A percentile compares a stretch with the other conserved stretches of the same genome.
These are phyloP conservation scores for Suhomyces sp. DNA, from an alignment of 805 yeast species.

Conservation along the genomic window DNA sequence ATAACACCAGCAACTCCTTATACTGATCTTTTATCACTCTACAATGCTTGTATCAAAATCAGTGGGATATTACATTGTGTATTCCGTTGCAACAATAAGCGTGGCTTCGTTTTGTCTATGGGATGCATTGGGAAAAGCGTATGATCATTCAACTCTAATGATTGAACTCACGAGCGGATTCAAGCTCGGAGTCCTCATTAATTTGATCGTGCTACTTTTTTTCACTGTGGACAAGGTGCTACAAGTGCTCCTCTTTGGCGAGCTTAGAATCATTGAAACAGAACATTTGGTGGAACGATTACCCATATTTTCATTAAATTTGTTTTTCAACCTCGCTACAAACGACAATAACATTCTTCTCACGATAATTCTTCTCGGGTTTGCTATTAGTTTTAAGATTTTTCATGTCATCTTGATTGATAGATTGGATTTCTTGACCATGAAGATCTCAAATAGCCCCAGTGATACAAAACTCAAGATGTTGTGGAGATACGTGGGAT, in stretches of 20 bases:
- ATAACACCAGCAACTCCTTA: too few relatives aligned
- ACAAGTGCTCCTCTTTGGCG: slow-evolving; percentile 66
- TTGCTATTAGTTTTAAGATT: slow-evolving; percentile 48
- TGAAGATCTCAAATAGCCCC: slow-evolving; percentile 23
- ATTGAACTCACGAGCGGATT: slow-evolving; percentile 32
- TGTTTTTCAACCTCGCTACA: slow-evolving; percentile 65
- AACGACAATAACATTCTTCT: slow-evolving; percentile 59
- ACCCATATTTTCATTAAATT: slow-evolving; percentile 39
- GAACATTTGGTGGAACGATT: slow-evolving; percentile 54
- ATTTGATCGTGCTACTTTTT: slow-evolving; percentile 21
- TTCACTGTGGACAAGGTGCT: slow-evolving; percentile 37
- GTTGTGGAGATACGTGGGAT: slow-evolving; percentile 31
- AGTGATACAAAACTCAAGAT: slow-evolving; percentile 13
- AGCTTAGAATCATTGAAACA: slow-evolving; percentile 67
- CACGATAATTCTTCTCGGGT: slow-evolving; percentile 42
- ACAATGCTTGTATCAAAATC: background rate
- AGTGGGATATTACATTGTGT: background rate
- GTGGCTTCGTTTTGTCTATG: slow-evolving; percentile 21
- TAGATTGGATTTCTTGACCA: slow-evolving; percentile 43
- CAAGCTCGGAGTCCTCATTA: slow-evolving; percentile 28
- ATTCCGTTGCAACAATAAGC: background rate
- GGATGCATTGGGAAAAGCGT: slow-evolving; percentile 22
- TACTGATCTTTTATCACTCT: too few relatives aligned
- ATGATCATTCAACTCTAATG: slow-evolving; percentile 22
- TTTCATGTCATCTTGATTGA: slow-evolving; percentile 74